Conservation (phyloP, 257 asterid species). For the Scutellaria galericulata region DNA sequence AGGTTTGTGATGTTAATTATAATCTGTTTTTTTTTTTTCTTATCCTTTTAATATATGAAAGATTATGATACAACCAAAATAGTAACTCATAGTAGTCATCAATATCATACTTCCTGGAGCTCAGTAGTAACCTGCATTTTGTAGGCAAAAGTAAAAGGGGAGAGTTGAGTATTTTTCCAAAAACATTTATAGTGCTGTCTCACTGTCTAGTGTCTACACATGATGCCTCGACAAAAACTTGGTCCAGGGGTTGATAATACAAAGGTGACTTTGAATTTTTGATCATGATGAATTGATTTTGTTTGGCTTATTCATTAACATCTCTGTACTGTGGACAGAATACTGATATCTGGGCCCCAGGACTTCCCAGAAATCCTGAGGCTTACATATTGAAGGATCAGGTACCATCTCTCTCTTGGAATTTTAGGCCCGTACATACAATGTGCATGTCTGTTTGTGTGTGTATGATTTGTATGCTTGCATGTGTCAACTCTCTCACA, state of each 20-base stretch:
- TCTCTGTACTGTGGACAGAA: conserved; percentile 43
- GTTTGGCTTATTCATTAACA: conserved; percentile 24
- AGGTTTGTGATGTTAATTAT: too few species aligned
- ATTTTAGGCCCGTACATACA: not conserved
- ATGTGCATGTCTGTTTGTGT: not conserved
- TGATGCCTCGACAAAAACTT: conserved; percentile 76
- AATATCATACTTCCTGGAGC: too few species aligned
- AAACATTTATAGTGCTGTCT: conserved; percentile 59
- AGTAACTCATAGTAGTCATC: too few species aligned
- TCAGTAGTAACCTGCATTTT: too few species aligned
- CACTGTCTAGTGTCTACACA: conserved; percentile 87
- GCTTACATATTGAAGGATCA: conserved; percentile 76
- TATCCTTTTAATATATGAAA: too few species aligned
- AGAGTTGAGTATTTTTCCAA: too few species aligned
- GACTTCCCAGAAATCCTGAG: conserved; percentile 69
- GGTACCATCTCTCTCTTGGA: conserved; percentile 40
- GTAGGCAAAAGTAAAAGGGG: too few species aligned
- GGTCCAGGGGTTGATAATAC: conserved; percentile 62
- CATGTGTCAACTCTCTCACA: not conserved
- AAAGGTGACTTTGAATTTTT: conserved; percentile 42
- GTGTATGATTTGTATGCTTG: not conserved
- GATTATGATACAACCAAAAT: too few species aligned
- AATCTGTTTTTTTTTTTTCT: too few species aligned
- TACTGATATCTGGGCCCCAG: conserved; percentile 76
- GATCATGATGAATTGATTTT: not conserved